Conservation (phyloP, 2,329 filamentous ascomycete genomes). For the Xylariaceae sp. region DNA sequence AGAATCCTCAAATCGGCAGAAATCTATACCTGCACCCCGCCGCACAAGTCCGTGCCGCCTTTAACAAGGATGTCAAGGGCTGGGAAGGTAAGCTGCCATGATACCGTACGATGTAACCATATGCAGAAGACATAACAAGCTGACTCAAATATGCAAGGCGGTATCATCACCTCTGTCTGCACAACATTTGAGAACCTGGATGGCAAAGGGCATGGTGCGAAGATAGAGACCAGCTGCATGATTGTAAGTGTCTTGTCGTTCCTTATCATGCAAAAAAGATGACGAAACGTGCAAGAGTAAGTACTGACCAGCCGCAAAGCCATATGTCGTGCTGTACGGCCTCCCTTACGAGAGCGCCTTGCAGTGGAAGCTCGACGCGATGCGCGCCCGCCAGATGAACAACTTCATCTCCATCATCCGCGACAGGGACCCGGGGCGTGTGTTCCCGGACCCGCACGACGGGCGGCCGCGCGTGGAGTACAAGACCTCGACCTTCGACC, state of each 20-base stretch:
- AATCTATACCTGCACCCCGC: conserved; percentile 81
- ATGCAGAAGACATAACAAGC: neutral
- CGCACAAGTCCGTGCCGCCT: conserved; percentile 53
- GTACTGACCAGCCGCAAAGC: conserved; percentile 38
- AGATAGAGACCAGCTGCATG: conserved; percentile 74
- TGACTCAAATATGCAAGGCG: conserved; percentile 40
- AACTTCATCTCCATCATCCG: conserved; percentile 69
- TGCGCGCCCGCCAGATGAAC: conserved; percentile 63
- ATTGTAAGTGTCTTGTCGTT: conserved; percentile 45
- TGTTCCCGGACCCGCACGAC: conserved; percentile 65
- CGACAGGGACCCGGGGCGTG: conserved; percentile 68
- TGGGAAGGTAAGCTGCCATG: conserved; percentile 51
- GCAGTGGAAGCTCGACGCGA: conserved; percentile 65
- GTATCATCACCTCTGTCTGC: conserved; percentile 74
- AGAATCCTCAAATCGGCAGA: conserved; percentile 74
- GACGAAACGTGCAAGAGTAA: too few species aligned
- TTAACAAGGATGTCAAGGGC: conserved; percentile 62
- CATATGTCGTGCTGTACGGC: conserved; percentile 56
- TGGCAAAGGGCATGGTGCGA: conserved; percentile 71
- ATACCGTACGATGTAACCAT: too few species aligned
- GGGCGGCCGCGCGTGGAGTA: conserved; percentile 66
- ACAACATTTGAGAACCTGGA: conserved; percentile 77
- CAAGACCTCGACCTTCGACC: conserved; percentile 64
- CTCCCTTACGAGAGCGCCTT: conserved; percentile 64
- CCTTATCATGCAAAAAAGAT: too few species aligned